phyloP scores from a whole-genome alignment of 2,329 filamentous ascomycete genomes.

The Aureobasidium sp. region DNA sequence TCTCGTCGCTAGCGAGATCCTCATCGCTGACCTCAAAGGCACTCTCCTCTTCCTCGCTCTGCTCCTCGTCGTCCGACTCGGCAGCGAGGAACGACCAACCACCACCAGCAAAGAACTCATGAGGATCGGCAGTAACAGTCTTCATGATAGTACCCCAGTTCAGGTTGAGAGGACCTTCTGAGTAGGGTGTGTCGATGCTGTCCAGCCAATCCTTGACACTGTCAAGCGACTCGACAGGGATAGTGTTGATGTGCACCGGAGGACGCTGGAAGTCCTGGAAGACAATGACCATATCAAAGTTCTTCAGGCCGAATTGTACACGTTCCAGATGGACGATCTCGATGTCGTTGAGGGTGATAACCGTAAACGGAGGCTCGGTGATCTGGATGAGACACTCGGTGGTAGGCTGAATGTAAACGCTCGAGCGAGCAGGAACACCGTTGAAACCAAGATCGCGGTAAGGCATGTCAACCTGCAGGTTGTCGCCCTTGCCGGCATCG shows the following conservation, averaged over 20 bases:
- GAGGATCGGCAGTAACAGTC: constrained; percentile 87
- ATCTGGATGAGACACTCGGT: constrained; percentile 96
- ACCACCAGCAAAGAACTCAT: constrained; percentile 90
- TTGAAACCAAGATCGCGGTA: constrained; percentile 95
- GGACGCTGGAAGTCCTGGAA: constrained; percentile 95
- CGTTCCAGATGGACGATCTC: constrained; percentile 94
- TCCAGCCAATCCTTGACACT: constrained; percentile 97
- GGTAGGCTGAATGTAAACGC: constrained; percentile 90
- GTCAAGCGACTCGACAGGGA: constrained; percentile 89
- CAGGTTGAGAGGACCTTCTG: constrained; percentile 89
- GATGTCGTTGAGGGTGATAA: constrained; percentile 90
- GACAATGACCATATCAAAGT: constrained; percentile 96
- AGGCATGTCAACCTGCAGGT: constrained; percentile 89
- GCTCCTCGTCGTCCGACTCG: constrained; percentile 79
- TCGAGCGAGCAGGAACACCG: constrained; percentile 91
- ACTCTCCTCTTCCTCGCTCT: constrained; percentile 72
- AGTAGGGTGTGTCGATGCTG: constrained; percentile 88
- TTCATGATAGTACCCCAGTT: constrained; percentile 99
- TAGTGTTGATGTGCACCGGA: constrained; percentile 94
- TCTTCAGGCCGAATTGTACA: constrained; percentile 93
- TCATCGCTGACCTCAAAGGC: constrained; percentile 87
- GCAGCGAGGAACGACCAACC: constrained; percentile 89
- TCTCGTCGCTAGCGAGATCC: constrained; percentile 70
- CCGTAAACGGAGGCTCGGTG: constrained; percentile 93
- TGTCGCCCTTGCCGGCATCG: constrained; percentile 85